Percentiles rank a stretch among this genome's conserved stretches.
phyloP scores from a whole-genome alignment of 345 rosid species.

The Brassica incana region DNA sequence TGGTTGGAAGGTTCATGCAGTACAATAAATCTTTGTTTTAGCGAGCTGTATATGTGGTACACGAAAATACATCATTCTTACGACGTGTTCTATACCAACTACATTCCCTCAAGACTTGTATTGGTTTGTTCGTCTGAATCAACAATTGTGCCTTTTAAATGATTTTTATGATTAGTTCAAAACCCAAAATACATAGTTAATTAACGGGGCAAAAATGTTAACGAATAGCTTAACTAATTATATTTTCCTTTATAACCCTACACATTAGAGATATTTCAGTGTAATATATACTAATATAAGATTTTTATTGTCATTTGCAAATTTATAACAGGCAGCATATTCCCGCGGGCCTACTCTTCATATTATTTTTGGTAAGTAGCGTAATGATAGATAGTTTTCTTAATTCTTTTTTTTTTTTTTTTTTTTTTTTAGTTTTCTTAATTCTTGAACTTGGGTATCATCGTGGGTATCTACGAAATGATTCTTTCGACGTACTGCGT shows the following conservation, averaged over 20 bases:
- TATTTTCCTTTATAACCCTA: background rate
- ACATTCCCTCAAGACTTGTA: too few species aligned
- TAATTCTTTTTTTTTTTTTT: background rate
- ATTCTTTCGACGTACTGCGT: constrained; percentile 12
- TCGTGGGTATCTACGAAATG: constrained; percentile 16
- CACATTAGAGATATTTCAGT: background rate
- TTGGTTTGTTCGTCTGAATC: too few species aligned
- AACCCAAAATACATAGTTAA: too few species aligned
- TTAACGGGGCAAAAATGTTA: too few species aligned
- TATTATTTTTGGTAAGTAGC: background rate
- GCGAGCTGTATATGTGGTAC: too few species aligned
- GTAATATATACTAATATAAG: background rate
- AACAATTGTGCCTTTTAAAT: too few species aligned
- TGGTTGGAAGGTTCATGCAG: too few species aligned
- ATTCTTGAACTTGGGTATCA: constrained; percentile 15
- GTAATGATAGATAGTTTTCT: background rate
- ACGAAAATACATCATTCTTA: too few species aligned
- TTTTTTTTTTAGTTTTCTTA: background rate
- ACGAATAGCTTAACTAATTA: background rate
- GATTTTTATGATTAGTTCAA: too few species aligned
- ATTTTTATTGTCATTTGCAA: background rate
- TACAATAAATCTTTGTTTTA: too few species aligned
- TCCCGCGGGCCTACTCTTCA: background rate
- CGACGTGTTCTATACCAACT: too few species aligned
- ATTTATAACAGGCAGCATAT: background rate